Evolutionary conservation across 768 basidiomycete species (phyloP), one percentile per base, ranked within the genome.

Genomic region (Suillus paluster): DNA sequence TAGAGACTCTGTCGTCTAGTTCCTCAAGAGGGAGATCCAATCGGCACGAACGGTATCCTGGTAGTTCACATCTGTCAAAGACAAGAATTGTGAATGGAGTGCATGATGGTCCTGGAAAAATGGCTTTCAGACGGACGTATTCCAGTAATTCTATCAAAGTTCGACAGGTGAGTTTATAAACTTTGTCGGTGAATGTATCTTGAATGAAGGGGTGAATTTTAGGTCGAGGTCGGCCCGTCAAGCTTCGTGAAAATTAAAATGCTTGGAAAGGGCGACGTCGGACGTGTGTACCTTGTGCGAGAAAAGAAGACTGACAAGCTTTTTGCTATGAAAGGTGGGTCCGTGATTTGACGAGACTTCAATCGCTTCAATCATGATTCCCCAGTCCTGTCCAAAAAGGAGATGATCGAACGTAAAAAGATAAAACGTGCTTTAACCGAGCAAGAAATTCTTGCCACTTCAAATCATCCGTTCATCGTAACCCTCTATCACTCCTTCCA

Each of bases 331-430:
- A 99, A 99, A 88, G 96, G 96, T 95, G 81, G 71, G 85, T 75
- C 45, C 60, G 17, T 39, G 65, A 48, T 52, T 54, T 46, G 45
- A 41, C 38, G 23, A 56, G 12, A 42, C 59, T 50, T 60, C 8
- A 30, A 56, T 58, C 3, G 42, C 55, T 62, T 67, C 30, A 66
- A 61, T 38, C 61, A 4, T 78, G 74, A 72, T 77, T 73, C 25
- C 73, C 71, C 76, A 97, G 97, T 99, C 25, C 82, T 99, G 49
- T 97, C 95, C 56, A 99, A 99, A 82, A 94, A 92, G 82, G 97
- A 99, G 82, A 99, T 99, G 97, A 96, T 99, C 76, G 95, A 97
- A 80, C 88, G 97, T 70, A 97, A 97, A 81, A 99, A 99, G 83
- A 97, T 99, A 81, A 99, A 99, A 77, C 88, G 97, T 64, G 97